A percentile compares a stretch with the other conserved stretches of the same genome.
These are phyloP conservation scores for Neonectria neomacrospora DNA, from an alignment of 2,329 filamentous ascomycete genomes.

Conservation along the genomic window DNA sequence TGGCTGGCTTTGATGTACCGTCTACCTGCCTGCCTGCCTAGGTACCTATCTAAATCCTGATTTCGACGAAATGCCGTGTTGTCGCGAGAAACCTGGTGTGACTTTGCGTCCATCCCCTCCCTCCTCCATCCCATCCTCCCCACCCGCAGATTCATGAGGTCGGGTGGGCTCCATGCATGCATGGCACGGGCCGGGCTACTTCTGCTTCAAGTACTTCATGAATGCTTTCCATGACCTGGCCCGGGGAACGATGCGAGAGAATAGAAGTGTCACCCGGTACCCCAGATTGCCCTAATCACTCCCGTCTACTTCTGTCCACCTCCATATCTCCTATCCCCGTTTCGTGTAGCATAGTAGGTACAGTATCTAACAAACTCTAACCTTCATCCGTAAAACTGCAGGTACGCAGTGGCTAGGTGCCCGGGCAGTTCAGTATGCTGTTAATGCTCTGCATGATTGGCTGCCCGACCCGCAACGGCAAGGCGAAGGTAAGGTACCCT, in stretches of 20 bases:
- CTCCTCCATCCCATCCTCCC: background rate
- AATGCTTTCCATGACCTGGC: background rate
- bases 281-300: background rate
- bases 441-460: slow-evolving; percentile 35
- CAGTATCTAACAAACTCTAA: slow-evolving; percentile 2
- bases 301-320: background rate
- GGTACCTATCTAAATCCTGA: no score
- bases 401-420: slow-evolving; percentile 41
- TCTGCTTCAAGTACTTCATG: background rate
- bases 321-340: background rate
- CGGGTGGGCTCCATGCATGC: background rate
- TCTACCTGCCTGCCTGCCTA: no score
- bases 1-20: no score
- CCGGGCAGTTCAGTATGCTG: slow-evolving; percentile 5
- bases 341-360: slow-evolving; percentile 1
- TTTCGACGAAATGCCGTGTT: background rate
- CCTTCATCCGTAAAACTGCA: slow-evolving; percentile 30
- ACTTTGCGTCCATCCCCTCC: background rate
- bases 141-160: background rate
- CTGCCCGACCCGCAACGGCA: slow-evolving; percentile 6
- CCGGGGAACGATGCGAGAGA: background rate
- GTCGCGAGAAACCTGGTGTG: background rate
- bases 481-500: slow-evolving; percentile 12
- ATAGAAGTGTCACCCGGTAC: no score
- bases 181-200: background rate